Evolutionary conservation across 768 basidiomycete genomes (phyloP), one percentile per base, ranked within the genome.

Genomic region (Boletus sp.): DNA sequence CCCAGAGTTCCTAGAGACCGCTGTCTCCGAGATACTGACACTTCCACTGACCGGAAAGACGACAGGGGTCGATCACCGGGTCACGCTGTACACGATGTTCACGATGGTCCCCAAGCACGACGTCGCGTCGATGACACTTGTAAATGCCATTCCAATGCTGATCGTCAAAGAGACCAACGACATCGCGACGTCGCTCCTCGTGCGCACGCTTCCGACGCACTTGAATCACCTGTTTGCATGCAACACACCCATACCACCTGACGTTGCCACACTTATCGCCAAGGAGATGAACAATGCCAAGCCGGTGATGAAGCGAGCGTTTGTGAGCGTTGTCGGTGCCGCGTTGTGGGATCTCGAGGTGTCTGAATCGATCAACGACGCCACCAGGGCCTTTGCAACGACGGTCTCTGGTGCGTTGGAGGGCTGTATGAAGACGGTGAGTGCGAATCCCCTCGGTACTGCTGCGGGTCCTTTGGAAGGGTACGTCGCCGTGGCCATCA

Each of bases 41-140:
- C 77, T 93, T 0, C 89, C 93, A 2, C 85, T 87, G 61, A 70
- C 85, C 0, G 89, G 92, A 21, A 99, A 97, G 75, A 90, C 93
- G 0, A 74, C 85, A 1, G 92, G 93, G 2, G 80, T 89, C 2
- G 96, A 96, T 52, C 93, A 98, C 67, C 84, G 95, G 17, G 69
- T 84, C 5, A 77, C 87, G 0, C 75, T 98, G 9, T 95, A 92
- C 71, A 78, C 82, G 1, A 92, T 98, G 85, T 77, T 93, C 2
- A 72, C 77, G 2, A 65, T 65, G 47, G 57, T 93, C 1, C 70
- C 74, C 0, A 76, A 85, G 3, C 81, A 80, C 5, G 60, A 74
- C 3, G 55, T 70, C 0, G 70, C 85, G 1, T 81, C 92, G 0
- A 63, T 78, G 41, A 69, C 72, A 1, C 65, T 77, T 7, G 70